A percentile compares a stretch with the other conserved stretches of the same genome.
Conservation (phyloP, 129 eudicot species). For the Arctium minus region DNA sequence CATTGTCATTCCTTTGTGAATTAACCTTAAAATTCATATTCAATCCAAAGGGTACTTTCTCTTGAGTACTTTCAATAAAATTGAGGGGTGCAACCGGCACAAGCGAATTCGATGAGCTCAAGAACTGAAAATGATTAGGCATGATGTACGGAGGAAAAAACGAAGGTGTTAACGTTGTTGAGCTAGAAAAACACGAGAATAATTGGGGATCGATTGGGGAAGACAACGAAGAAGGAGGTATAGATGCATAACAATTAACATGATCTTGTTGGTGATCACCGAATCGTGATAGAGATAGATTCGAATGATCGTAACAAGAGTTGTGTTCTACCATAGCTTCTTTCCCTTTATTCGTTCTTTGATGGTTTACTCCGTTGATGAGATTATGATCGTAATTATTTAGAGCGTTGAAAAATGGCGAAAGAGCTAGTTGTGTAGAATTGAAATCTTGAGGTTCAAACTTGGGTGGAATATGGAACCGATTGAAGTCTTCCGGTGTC, state of each 20-base stretch:
- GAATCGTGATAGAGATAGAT: conserved; percentile 50
- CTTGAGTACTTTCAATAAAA: conserved; percentile 25
- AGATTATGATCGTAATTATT: conserved; percentile 1
- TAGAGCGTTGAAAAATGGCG: conserved; percentile 20
- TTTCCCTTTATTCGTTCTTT: conserved; percentile 19
- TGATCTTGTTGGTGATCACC: conserved; percentile 22
- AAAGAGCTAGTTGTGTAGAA: conserved; percentile 22
- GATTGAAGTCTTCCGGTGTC: conserved; percentile 41
- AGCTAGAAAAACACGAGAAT: conserved; percentile 27
- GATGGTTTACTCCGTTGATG: conserved; percentile 11
- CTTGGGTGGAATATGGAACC: conserved; percentile 29
- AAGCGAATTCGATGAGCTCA: conserved; percentile 36
- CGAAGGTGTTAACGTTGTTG: conserved; percentile 10
- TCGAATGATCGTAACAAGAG: conserved; percentile 22
- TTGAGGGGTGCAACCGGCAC: conserved; percentile 33
- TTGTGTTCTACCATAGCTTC: conserved; percentile 20
- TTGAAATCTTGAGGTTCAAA: conserved; percentile 16
- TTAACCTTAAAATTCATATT: conserved; percentile 26
- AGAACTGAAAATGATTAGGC: conserved; percentile 37
- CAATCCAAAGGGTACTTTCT: conserved; percentile 22
- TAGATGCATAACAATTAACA: background rate
- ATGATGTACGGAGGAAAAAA: conserved; percentile 28
- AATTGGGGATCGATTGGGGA: conserved; percentile 31
- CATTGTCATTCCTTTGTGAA: conserved; percentile 21
- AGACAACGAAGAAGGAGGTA: conserved; percentile 20